These are phyloP conservation scores for Scleroderma citrinum DNA, from an alignment of 768 basidiomycete species.

Conservation along the genomic window DNA sequence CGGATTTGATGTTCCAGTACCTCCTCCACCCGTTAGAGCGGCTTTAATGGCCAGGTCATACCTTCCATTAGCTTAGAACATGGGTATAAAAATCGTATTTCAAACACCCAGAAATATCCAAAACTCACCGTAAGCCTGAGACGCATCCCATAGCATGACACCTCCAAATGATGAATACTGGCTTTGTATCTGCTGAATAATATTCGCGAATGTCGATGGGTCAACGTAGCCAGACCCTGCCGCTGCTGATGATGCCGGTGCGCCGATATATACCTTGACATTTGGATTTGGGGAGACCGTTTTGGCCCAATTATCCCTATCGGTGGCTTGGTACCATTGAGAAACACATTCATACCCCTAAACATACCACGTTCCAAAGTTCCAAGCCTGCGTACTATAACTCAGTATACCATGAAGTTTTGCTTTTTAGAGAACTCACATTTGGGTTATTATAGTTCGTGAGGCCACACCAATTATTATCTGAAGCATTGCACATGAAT, in stretches of 20 bases:
- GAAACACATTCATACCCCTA: background rate
- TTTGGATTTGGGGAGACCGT: slow-evolving; percentile 37
- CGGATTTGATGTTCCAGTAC: slow-evolving; percentile 18
- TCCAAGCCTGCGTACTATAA: slow-evolving; percentile 35
- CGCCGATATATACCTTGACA: slow-evolving; percentile 46
- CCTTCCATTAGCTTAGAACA: slow-evolving; percentile 34
- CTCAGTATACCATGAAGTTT: background rate
- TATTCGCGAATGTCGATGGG: slow-evolving; percentile 25
- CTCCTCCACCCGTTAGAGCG: slow-evolving; percentile 24
- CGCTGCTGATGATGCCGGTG: slow-evolving; percentile 35
- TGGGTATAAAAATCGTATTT: background rate
- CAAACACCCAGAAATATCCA: background rate
- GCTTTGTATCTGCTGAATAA: slow-evolving; percentile 28
- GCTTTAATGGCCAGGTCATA: slow-evolving; percentile 39
- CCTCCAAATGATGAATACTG: slow-evolving; percentile 43
- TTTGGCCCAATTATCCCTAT: slow-evolving; percentile 44
- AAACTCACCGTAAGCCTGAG: slow-evolving; percentile 38
- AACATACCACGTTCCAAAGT: slow-evolving; percentile 35
- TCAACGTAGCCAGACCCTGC: slow-evolving; percentile 39
- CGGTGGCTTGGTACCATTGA: background rate
- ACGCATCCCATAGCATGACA: slow-evolving; percentile 39
- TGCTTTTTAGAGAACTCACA: slow-evolving; percentile 12
- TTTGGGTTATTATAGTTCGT: slow-evolving; percentile 38
- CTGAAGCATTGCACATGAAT: slow-evolving; percentile 16
- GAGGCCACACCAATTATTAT: slow-evolving; percentile 43